phyloP scores from a whole-genome alignment of 1,284 basidiomycete genomes.

The Cerrena zonata region DNA sequence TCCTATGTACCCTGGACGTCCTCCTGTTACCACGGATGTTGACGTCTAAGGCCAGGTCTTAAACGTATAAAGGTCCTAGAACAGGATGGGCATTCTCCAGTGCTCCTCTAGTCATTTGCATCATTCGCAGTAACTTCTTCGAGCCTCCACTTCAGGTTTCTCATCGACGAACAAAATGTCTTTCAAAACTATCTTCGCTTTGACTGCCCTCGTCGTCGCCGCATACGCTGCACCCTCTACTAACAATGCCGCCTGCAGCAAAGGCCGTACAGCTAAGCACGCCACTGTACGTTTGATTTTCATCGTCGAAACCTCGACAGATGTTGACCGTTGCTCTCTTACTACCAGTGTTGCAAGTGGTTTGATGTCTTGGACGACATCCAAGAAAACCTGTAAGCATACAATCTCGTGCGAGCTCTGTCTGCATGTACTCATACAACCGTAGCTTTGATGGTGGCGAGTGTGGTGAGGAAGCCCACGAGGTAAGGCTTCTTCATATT shows the following conservation, averaged over 20 bases:
- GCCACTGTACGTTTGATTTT: neutral
- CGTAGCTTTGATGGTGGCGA: conserved; percentile 8
- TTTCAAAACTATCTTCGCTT: conserved; percentile 1
- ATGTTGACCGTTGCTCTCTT: neutral
- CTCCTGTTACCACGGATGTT: neutral
- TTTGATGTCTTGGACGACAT: conserved; percentile 12
- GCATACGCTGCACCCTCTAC: neutral
- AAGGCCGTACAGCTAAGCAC: neutral
- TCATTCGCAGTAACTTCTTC: neutral
- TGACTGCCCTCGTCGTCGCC: neutral
- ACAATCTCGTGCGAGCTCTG: neutral
- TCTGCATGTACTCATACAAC: neutral
- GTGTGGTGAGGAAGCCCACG: conserved; percentile 11
- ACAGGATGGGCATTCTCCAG: neutral
- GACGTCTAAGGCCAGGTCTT: too few species aligned
- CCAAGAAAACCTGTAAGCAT: conserved; percentile 10
- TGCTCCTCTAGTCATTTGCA: neutral
- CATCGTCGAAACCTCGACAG: neutral
- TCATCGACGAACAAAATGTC: conserved; percentile 3
- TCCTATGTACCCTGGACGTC: too few species aligned
- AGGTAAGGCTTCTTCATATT: neutral
- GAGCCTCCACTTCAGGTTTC: neutral
- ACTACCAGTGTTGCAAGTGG: conserved; percentile 10
- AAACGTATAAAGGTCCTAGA: too few species aligned
- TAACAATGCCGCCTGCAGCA: conserved; percentile 1